Evolutionary conservation across 345 rosid species (phyloP), one percentile per base, ranked within the genome.

Genomic region (Salix caprea): DNA sequence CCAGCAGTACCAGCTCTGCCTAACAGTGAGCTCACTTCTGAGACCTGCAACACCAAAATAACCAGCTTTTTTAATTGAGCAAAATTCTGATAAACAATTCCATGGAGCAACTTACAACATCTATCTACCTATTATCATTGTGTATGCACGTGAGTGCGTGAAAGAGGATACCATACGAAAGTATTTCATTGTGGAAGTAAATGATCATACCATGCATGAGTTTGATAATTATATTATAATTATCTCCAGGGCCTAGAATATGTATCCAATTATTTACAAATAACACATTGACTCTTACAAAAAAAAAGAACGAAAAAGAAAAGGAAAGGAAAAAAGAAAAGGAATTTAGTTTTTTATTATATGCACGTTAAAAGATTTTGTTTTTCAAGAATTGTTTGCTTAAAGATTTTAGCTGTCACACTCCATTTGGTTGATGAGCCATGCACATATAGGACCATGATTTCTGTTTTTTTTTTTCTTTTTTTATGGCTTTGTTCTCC

Each of bases 1-100:
- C 97, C 97, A 77, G 82, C 88, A 76, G 93, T 89, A 56, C 99
- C 97, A 70, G 99, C 99, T 84, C 91, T 91, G 65, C 98, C 93
- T 82, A 95, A 80, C 67, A 87, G 83, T 50, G 95, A 87, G 78
- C 97, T 88, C 52, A 95, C 93, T 89, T 93, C 99, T 19, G 98
- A 87, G 79, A 95, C 99, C 99, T 95, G 81, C 70, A 80, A 73
- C 71, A 64, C 74, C 48, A 76, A 74, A 77, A 39, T 5, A 64
- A 76, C 73, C 26, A 74, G 28, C 64, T 24, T 65, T 52, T 54
- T 23, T 42, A 82, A 46, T 40, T 26, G 26, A 58, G 40, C 7
- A 67, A 65, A 1, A 64, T n/a, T 12, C 48, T 36, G 24, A 48
- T 50, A 19, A 42, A 75, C 42, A 65, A 7, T 65, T 65, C 19